Evolutionary conservation across 805 yeast genomes (phyloP).

Genomic region (Torulaspora maleeae): DNA sequence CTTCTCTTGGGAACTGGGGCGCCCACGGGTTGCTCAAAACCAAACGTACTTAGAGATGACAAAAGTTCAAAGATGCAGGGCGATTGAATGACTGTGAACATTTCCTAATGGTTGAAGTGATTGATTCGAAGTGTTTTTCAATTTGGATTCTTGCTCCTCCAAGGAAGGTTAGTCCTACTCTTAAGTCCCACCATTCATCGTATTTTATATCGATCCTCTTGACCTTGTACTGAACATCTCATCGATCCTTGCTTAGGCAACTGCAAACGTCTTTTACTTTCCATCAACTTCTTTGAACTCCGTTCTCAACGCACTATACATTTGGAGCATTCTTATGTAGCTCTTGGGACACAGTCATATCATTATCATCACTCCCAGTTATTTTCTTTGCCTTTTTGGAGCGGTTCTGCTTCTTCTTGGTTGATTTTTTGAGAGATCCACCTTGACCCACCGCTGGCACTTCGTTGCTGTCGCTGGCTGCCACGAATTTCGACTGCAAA

Average conservation of each 20-base stretch:
- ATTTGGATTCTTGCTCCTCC: not conserved
- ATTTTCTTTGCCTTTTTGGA: too few relatives aligned
- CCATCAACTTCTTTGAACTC: constrained; percentile 1
- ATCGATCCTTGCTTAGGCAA: not conserved
- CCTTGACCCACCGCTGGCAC: too few relatives aligned
- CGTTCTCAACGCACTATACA: too few relatives aligned
- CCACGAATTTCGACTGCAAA: too few relatives aligned
- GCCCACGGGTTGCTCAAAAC: constrained; percentile 7
- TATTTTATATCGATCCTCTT: constrained; percentile 1
- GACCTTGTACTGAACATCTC: constrained; percentile 1
- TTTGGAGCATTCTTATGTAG: too few relatives aligned
- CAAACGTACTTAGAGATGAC: constrained; percentile 16
- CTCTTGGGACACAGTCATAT: too few relatives aligned
- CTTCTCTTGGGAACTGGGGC: constrained; percentile 15
- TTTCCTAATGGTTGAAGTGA: not conserved
- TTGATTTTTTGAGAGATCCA: too few relatives aligned
- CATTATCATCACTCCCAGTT: too few relatives aligned
- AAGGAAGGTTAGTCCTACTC: not conserved
- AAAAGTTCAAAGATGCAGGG: constrained; percentile 28
- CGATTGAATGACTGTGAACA: constrained; percentile 21
- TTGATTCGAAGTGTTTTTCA: not conserved
- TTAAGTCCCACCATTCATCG: not conserved
- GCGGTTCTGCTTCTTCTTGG: too few relatives aligned
- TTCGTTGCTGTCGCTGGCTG: too few relatives aligned
- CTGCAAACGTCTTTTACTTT: not conserved